These are phyloP conservation scores for Moricandia moricandioides DNA, from an alignment of 345 rosid genomes.

Conservation along the genomic window DNA sequence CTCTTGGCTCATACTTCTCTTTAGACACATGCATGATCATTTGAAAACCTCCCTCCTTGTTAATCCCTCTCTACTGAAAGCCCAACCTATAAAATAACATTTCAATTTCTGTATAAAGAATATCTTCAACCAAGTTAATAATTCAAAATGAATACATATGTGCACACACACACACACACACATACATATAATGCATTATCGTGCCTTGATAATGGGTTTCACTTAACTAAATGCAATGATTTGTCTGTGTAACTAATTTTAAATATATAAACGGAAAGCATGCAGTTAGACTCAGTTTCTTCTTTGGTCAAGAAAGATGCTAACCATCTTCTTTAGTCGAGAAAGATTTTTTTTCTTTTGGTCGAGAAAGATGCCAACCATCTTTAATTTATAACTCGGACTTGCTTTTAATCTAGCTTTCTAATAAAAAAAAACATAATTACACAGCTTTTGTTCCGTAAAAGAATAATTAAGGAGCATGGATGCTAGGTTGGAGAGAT, in stretches of 20 bases:
- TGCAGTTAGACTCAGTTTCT: not conserved
- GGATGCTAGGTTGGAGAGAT: slow-evolving; percentile 31
- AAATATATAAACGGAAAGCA: not conserved
- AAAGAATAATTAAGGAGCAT: slow-evolving; percentile 34
- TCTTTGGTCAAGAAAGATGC: slow-evolving; percentile 21
- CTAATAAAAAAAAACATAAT: not conserved
- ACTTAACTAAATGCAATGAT: not conserved
- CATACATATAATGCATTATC: not conserved
- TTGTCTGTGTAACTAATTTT: not conserved
- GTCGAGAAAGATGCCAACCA: slow-evolving; percentile 24
- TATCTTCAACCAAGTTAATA: not conserved
- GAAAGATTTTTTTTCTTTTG: not conserved
- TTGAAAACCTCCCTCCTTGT: not conserved
- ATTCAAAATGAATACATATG: not conserved
- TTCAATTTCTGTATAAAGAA: not conserved
- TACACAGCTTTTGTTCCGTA: slow-evolving; percentile 25
- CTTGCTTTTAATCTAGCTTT: slow-evolving; percentile 12
- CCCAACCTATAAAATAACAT: not conserved
- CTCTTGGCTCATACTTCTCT: not conserved
- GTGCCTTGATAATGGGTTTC: not conserved
- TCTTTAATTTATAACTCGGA: not conserved
- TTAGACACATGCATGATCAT: slow-evolving; percentile 4
- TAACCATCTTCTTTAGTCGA: slow-evolving; percentile 4
- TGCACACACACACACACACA: not conserved
- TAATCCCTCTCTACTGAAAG: not conserved